Percentiles rank a stretch among this genome's conserved stretches.
phyloP scores from a whole-genome alignment of 345 rosid species.

The Salix viminalis region DNA sequence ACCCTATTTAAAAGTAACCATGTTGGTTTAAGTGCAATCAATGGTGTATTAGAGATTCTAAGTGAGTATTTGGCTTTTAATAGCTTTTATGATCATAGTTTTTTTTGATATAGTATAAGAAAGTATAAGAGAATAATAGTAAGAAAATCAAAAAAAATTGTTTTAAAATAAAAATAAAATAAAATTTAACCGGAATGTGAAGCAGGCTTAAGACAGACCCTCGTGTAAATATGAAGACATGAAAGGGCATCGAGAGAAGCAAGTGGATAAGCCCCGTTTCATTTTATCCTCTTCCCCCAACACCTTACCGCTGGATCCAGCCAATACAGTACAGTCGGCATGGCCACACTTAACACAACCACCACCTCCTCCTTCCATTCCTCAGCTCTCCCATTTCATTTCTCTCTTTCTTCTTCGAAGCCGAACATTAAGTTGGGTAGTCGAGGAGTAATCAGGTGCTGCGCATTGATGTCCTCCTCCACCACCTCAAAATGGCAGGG shows the following conservation, averaged over 20 bases:
- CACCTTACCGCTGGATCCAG: neutral
- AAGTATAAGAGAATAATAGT: too few relatives aligned
- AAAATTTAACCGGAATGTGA: too few relatives aligned
- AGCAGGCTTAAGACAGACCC: neutral
- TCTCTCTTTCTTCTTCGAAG: neutral
- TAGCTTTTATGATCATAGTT: too few relatives aligned
- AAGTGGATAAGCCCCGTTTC: slow-evolving; percentile 10
- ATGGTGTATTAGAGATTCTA: too few relatives aligned
- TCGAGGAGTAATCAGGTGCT: too few relatives aligned
- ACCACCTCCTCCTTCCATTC: slow-evolving; percentile 10
- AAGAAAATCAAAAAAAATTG: too few relatives aligned
- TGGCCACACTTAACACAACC: slow-evolving; percentile 24
- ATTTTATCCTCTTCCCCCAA: neutral
- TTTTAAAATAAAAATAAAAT: too few relatives aligned
- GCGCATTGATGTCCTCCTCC: neutral
- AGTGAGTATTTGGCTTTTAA: too few relatives aligned
- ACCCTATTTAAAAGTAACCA: too few relatives aligned
- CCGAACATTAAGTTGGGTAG: neutral
- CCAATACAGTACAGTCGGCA: neutral
- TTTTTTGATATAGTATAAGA: too few relatives aligned
- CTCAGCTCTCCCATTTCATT: neutral
- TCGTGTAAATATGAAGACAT: neutral
- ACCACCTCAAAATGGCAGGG: slow-evolving; percentile 32
- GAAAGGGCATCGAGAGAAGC: neutral
- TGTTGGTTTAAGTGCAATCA: too few relatives aligned